phyloP scores from a whole-genome alignment of 1,284 basidiomycete genomes.

The Inonotus hispidus region DNA sequence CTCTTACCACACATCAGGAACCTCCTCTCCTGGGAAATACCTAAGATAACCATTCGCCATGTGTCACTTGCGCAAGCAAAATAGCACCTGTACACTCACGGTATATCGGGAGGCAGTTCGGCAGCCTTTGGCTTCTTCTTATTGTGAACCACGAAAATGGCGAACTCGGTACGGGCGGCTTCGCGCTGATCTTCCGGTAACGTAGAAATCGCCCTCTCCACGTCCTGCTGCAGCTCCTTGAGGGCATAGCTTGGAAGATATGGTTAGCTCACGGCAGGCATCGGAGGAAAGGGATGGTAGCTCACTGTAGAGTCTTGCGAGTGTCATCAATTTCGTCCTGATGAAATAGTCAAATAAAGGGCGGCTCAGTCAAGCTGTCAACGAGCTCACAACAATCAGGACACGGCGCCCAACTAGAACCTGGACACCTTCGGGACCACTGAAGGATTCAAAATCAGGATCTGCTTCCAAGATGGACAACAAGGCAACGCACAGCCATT shows the following conservation, averaged over 20 bases:
- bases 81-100: conserved; percentile 39
- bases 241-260: conserved; percentile 68
- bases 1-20: conserved; percentile 57
- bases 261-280: conserved; percentile 11
- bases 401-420: conserved; percentile 75
- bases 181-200: conserved; percentile 70
- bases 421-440: conserved; percentile 59
- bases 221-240: conserved; percentile 81
- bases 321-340: conserved; percentile 95
- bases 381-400: conserved; percentile 69
- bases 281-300: conserved; percentile 15
- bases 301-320: conserved; percentile 81
- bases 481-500: conserved; percentile 65
- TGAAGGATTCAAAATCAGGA: conserved; percentile 25
- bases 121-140: conserved; percentile 85
- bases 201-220: conserved; percentile 63
- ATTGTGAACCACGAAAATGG: conserved; percentile 93
- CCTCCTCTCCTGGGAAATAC: conserved; percentile 64
- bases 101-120: conserved; percentile 57
- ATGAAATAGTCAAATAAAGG: conserved; percentile 17
- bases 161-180: conserved; percentile 74
- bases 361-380: conserved; percentile 10
- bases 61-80: neutral
- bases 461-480: neutral
- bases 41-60: conserved; percentile 31